Conservation (phyloP, 129 eudicot genomes). For the Sambucus nigra region DNA sequence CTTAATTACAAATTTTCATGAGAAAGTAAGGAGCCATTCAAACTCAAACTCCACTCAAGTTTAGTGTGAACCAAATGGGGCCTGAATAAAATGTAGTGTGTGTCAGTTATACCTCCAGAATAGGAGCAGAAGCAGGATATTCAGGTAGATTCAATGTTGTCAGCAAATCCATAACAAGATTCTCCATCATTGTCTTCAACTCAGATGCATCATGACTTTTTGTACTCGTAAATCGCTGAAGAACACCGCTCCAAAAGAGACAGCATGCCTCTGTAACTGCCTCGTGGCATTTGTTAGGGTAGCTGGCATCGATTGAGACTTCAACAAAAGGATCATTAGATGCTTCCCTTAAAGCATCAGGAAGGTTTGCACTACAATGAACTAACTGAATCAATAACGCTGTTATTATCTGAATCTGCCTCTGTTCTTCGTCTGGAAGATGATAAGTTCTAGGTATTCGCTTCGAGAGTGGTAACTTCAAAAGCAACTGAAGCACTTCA, state of each 20-base stretch:
- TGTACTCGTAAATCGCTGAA: slow-evolving; percentile 69
- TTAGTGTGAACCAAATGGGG: not conserved
- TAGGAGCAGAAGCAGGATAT: slow-evolving; percentile 86
- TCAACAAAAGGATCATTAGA: slow-evolving; percentile 42
- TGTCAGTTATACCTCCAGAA: slow-evolving; percentile 71
- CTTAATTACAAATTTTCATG: too few relatives aligned
- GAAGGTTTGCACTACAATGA: slow-evolving; percentile 91
- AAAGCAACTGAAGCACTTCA: slow-evolving; percentile 66
- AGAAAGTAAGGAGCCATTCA: too few relatives aligned
- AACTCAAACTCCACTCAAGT: too few relatives aligned
- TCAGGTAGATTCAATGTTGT: slow-evolving; percentile 87
- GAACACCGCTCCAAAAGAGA: slow-evolving; percentile 89
- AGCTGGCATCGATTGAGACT: slow-evolving; percentile 50
- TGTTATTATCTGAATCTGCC: slow-evolving; percentile 80
- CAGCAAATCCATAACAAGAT: slow-evolving; percentile 76
- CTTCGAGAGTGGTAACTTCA: slow-evolving; percentile 77
- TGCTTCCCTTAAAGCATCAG: slow-evolving; percentile 63
- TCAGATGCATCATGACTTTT: slow-evolving; percentile 89
- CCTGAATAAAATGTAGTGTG: too few relatives aligned
- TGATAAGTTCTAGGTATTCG: slow-evolving; percentile 71
- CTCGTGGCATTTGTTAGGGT: slow-evolving; percentile 69
- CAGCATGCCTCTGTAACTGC: slow-evolving; percentile 88
- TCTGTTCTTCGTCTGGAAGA: slow-evolving; percentile 96
- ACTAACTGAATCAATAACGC: slow-evolving; percentile 82
- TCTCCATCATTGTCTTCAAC: slow-evolving; percentile 73